These are phyloP conservation scores for Paramecium caudatum DNA, from an alignment of 73 alveolate species.

Conservation along the genomic window DNA sequence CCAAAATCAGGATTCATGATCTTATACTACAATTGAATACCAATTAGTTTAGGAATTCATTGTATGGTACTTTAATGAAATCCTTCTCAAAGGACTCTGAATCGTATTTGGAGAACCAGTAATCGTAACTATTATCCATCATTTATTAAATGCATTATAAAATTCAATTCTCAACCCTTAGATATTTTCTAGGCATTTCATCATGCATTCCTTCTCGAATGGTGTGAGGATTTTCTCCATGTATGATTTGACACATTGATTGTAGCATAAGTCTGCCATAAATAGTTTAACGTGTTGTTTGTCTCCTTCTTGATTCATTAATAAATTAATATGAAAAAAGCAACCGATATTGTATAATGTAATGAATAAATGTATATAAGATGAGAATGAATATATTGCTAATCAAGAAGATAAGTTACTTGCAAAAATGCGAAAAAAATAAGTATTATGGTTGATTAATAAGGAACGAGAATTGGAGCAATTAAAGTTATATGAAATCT, in stretches of 20 bases:
- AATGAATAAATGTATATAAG: not conserved
- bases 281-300: not conserved
- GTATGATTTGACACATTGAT: conserved; percentile 57
- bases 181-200: conserved; percentile 64
- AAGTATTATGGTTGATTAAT: not conserved
- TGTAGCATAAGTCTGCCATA: conserved; percentile 71
- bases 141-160: conserved; percentile 61
- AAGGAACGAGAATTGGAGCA: conserved; percentile 60
- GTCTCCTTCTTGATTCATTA: conserved; percentile 24
- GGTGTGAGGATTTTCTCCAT: conserved; percentile 68
- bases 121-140: conserved; percentile 56
- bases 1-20: conserved; percentile 52
- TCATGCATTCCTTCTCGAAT: conserved; percentile 71
- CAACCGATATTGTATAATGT: conserved; percentile 17
- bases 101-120: conserved; percentile 54
- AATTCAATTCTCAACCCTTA: conserved; percentile 66
- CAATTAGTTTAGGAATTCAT: conserved; percentile 11
- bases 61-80: conserved; percentile 21
- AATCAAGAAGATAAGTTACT: not conserved
- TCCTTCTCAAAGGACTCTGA: conserved; percentile 54
- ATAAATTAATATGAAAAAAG: conserved; percentile 21
- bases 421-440: conserved; percentile 31
- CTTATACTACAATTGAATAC: not conserved
- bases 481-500: conserved; percentile 12
- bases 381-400: conserved; percentile 30